These are phyloP conservation scores for Lentinula edodes DNA, from an alignment of 768 basidiomycete genomes.

Conservation along the genomic window DNA sequence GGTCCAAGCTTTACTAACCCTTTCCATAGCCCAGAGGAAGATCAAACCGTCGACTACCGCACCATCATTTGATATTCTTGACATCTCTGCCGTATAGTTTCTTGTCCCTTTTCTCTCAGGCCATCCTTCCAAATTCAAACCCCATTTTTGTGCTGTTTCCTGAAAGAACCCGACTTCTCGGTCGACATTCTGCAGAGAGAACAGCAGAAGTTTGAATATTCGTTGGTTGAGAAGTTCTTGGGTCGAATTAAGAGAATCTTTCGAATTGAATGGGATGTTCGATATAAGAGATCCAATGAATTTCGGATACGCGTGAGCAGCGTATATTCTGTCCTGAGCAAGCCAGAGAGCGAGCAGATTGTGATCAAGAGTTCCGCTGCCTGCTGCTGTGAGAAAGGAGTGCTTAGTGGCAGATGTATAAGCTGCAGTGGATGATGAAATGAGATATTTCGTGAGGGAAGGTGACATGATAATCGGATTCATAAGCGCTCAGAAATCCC, in stretches of 20 bases:
- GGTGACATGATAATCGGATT: background rate
- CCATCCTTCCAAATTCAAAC: constrained; percentile 43
- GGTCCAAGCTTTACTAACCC: constrained; percentile 29
- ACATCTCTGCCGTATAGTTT: constrained; percentile 72
- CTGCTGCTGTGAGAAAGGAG: constrained; percentile 55
- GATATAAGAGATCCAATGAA: constrained; percentile 65
- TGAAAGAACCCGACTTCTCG: constrained; percentile 52
- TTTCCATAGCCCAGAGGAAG: constrained; percentile 79
- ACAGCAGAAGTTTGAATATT: constrained; percentile 44
- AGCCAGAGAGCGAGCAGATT: constrained; percentile 56
- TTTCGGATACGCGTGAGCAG: constrained; percentile 66
- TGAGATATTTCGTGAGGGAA: constrained; percentile 30
- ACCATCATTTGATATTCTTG: constrained; percentile 38
- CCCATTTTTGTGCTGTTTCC: constrained; percentile 37
- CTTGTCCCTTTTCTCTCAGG: constrained; percentile 54
- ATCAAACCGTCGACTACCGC: constrained; percentile 59
- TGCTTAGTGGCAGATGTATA: constrained; percentile 49
- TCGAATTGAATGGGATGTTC: constrained; percentile 45
- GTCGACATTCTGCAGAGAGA: constrained; percentile 52
- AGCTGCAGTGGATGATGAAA: constrained; percentile 26
- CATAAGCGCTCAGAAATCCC: background rate
- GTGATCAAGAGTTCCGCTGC: constrained; percentile 41
- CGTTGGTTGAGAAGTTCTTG: constrained; percentile 31
- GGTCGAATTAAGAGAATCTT: constrained; percentile 22
- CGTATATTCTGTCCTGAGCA: constrained; percentile 70